Conservation (phyloP, 495 filamentous ascomycete species). For the Talaromyces wortmannii region DNA sequence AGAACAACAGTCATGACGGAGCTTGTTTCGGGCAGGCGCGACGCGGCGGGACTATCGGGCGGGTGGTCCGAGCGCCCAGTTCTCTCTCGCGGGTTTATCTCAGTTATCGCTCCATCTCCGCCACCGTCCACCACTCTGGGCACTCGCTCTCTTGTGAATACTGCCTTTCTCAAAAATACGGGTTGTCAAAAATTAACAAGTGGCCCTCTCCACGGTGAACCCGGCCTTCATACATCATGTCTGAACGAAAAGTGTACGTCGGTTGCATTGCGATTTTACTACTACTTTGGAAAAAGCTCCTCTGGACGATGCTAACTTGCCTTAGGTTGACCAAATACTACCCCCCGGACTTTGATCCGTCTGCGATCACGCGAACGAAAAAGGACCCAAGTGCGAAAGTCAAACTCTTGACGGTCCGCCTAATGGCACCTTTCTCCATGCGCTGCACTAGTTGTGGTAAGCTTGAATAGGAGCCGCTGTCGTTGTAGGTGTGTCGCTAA, state of each 20-base stretch:
- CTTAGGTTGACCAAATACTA: conserved; percentile 59
- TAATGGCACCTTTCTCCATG: conserved; percentile 97
- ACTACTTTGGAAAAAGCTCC: not conserved
- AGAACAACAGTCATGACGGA: not conserved
- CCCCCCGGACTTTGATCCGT: conserved; percentile 96
- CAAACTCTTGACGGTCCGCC: conserved; percentile 81
- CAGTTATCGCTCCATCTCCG: too few species aligned
- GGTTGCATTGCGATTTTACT: too few species aligned
- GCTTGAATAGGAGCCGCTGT: not conserved
- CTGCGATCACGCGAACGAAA: conserved; percentile 65
- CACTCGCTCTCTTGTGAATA: not conserved
- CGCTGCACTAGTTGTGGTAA: conserved; percentile 76
- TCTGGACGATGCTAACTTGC: not conserved
- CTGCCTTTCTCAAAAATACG: not conserved
- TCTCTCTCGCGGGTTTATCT: too few species aligned
- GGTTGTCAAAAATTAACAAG: too few species aligned
- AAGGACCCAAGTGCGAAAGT: conserved; percentile 39
- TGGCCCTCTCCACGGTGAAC: not conserved
- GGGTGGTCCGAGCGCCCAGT: not conserved
- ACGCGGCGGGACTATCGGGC: not conserved
- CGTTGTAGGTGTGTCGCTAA: not conserved
- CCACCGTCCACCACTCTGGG: too few species aligned
- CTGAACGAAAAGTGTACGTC: conserved; percentile 80
- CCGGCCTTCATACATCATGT: conserved; percentile 50
- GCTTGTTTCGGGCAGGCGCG: conserved; percentile 6